Conservation (phyloP, 2,329 filamentous ascomycete species). For the Arthrobotrys musiformis region DNA sequence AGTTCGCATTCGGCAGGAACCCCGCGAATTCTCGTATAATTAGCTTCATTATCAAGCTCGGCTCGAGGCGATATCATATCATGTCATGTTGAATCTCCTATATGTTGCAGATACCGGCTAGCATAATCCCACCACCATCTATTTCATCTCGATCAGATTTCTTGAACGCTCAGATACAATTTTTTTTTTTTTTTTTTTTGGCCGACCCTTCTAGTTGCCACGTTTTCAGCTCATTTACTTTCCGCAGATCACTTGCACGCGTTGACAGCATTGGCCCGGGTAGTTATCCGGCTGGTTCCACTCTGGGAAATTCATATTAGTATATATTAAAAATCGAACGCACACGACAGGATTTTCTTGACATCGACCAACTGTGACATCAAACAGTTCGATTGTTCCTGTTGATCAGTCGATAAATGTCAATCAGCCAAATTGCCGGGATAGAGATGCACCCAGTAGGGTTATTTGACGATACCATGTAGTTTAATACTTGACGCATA, state of each 20-base stretch:
- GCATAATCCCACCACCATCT: neutral
- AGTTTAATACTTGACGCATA: too few relatives aligned
- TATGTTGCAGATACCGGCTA: conserved; percentile 23
- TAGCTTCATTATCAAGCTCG: conserved; percentile 9
- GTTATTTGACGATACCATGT: neutral
- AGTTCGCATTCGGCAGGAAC: conserved; percentile 23
- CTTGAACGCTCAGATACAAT: neutral
- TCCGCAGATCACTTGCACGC: conserved; percentile 22
- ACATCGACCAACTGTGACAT: conserved; percentile 8
- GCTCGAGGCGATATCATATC: conserved; percentile 19
- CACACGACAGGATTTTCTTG: conserved; percentile 6
- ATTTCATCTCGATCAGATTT: conserved; percentile 19
- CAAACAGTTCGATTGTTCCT: conserved; percentile 25
- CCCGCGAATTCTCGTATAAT: conserved; percentile 23
- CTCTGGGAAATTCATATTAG: neutral
- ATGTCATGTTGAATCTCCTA: conserved; percentile 22
- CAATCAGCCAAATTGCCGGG: conserved; percentile 13
- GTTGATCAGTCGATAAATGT: conserved; percentile 34
- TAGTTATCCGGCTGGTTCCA: neutral
- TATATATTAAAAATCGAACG: conserved; percentile 3
- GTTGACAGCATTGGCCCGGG: conserved; percentile 16
- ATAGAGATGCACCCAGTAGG: neutral
- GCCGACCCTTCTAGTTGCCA: too few relatives aligned
- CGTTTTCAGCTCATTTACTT: conserved; percentile 33
- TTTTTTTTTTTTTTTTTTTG: neutral